Conservation (phyloP, 768 basidiomycete species). For the Amanita phalloides region DNA sequence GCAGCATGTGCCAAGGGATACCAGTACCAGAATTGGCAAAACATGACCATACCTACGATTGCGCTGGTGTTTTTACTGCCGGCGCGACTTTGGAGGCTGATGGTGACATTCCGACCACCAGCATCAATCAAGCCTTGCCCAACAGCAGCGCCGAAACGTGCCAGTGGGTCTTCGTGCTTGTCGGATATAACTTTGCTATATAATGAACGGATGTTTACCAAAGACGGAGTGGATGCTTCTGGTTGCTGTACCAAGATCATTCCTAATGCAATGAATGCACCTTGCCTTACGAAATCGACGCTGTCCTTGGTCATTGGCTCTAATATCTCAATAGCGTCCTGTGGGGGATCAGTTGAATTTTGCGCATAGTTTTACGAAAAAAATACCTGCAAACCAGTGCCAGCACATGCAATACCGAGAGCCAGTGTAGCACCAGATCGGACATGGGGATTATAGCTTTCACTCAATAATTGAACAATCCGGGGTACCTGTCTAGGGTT, state of each 20-base stretch:
- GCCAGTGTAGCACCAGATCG: conserved; percentile 95
- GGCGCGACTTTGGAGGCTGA: conserved; percentile 86
- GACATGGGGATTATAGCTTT: conserved; percentile 98
- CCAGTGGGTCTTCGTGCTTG: conserved; percentile 99
- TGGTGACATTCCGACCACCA: conserved; percentile 92
- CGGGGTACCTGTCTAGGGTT: conserved; percentile 93
- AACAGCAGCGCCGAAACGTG: conserved; percentile 92
- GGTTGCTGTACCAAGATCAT: conserved; percentile 98
- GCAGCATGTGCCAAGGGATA: conserved; percentile 94
- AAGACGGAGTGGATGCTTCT: conserved; percentile 77
- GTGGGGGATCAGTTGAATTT: conserved; percentile 7
- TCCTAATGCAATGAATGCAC: conserved; percentile 89
- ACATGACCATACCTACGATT: conserved; percentile 95
- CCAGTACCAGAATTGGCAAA: conserved; percentile 99
- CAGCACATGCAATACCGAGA: conserved; percentile 93
- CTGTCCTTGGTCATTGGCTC: conserved; percentile 98
- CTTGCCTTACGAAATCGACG: conserved; percentile 97
- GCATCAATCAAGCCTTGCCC: conserved; percentile 98
- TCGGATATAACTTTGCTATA: conserved; percentile 87
- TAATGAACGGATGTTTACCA: conserved; percentile 69
- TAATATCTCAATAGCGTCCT: conserved; percentile 94
- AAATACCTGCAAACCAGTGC: conserved; percentile 82
- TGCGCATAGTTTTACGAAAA: background rate
- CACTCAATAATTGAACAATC: conserved; percentile 92
- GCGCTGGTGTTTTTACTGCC: conserved; percentile 90